A percentile compares a stretch with the other conserved stretches of the same genome.
Conservation (phyloP, 139 green algal genomes). For the Diplosphaera chodatii region DNA sequence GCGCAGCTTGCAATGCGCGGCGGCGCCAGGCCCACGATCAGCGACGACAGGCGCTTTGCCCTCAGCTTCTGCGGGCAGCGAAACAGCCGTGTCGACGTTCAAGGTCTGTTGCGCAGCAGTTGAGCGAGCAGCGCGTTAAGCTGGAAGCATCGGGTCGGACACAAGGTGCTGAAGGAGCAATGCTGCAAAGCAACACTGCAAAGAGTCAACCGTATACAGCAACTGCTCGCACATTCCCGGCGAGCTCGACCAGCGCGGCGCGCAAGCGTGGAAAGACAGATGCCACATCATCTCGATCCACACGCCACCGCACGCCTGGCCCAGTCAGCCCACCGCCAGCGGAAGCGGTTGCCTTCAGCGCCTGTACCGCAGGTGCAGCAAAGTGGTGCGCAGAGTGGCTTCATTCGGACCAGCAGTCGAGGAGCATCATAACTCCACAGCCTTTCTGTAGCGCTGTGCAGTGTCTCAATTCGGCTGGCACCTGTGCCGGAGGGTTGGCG, state of each 20-base stretch:
- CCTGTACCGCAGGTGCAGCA: neutral
- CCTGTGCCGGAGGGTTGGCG: neutral
- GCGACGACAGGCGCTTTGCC: constrained; percentile 24
- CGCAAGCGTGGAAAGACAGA: constrained; percentile 49
- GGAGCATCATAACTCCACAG: too few relatives aligned
- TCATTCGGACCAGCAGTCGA: too few relatives aligned
- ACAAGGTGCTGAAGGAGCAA: too few relatives aligned
- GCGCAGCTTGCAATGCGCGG: constrained; percentile 13
- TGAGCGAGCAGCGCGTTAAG: too few relatives aligned
- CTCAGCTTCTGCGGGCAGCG: neutral
- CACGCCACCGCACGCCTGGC: constrained; percentile 42
- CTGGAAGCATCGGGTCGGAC: too few relatives aligned
- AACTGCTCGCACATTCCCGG: neutral
- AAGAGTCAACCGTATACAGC: constrained; percentile 28
- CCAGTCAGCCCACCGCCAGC: neutral
- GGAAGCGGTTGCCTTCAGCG: too few relatives aligned
- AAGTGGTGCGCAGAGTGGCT: too few relatives aligned
- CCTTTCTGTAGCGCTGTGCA: too few relatives aligned
- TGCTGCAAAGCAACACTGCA: too few relatives aligned
- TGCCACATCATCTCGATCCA: constrained; percentile 65
- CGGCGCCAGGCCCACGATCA: constrained; percentile 52
- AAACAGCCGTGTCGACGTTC: too few relatives aligned
- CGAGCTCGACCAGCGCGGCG: constrained; percentile 35
- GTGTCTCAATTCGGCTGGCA: too few relatives aligned
- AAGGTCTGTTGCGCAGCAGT: too few relatives aligned